phyloP scores from a whole-genome alignment of 768 basidiomycete genomes.

The Hericium erinaceus region DNA sequence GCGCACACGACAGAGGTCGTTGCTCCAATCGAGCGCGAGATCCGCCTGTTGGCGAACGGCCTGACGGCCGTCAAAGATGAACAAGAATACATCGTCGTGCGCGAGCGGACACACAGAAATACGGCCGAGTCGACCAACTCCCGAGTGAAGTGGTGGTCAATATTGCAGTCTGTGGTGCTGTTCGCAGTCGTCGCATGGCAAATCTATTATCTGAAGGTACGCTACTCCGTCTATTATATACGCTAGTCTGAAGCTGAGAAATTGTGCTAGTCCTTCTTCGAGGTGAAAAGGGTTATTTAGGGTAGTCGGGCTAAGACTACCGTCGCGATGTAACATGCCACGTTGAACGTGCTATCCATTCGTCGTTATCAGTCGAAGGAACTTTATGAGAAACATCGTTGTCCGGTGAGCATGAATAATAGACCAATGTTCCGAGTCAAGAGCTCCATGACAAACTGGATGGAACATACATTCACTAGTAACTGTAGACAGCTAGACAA shows the following conservation, averaged over 20 bases:
- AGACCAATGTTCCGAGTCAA: no score
- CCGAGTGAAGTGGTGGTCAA: constrained; percentile 98
- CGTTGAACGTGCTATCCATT: background rate
- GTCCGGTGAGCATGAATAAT: no score
- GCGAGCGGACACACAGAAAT: constrained; percentile 88
- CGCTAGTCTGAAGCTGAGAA: constrained; percentile 3
- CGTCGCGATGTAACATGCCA: background rate
- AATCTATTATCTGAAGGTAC: constrained; percentile 89
- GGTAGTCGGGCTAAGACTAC: no score
- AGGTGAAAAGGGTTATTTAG: constrained; percentile 83
- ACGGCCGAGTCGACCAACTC: constrained; percentile 91
- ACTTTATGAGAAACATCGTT: no score
- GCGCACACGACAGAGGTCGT: constrained; percentile 49
- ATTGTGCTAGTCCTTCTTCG: constrained; percentile 65
- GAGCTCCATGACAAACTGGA: no score
- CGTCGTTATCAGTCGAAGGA: no score
- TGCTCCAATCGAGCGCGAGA: constrained; percentile 95
- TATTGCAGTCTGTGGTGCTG: constrained; percentile 79
- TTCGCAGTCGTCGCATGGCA: constrained; percentile 94
- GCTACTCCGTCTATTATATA: constrained; percentile 11
- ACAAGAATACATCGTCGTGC: constrained; percentile 95
- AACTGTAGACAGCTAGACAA: background rate
- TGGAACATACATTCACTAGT: background rate
- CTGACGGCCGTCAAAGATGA: constrained; percentile 92
- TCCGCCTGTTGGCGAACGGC: constrained; percentile 72